Evolutionary conservation across 2,329 filamentous ascomycete genomes (phyloP), one percentile per base, ranked within the genome.

Genomic region (Apiospora arundinis): DNA sequence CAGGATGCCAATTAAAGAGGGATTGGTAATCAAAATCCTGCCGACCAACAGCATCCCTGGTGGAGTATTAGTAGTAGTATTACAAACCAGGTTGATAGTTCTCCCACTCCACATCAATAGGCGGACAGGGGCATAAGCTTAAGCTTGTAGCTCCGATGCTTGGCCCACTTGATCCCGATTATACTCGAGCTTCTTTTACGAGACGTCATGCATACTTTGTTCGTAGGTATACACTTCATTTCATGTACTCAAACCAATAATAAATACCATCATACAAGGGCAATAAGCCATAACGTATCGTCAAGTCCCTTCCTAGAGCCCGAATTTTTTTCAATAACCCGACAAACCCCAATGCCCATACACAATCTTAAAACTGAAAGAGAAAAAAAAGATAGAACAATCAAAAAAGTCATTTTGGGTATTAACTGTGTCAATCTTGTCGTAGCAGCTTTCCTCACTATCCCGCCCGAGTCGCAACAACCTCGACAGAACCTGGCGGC

Each of bases 391-490:
- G 56, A 63, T 8, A n/a, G 28, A 63, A 63, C 56, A 63, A 63
- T 63, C 56, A 63, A 63, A 63, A 63, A 63, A 63, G 56, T 63
- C 56, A 63, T 63, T 63, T 63, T 63, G 56, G 56, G 56, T 63
- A 63, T 63, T 63, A 63, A 63, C 56, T 63, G 56, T 63, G 32
- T 63, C 56, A 63, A 63, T 63, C 32, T 63, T 63, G 56, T 63
- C 56, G 56, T 63, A 63, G 28, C 56, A 63, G 56, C 56, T 63
- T 40, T 63, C 56, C 56, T 63, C 56, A 40, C 56, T 40, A 40
- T n/a, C 56, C 56, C 32, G 56, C 56, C 18, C 56, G 56, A 63
- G 56, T 63, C 56, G 56, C 56, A 63, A 63, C 56, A 63, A 40
- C 40, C 56, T 63, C 21, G 56, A 63, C 32, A 63, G 32, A 40